Conservation (phyloP, 106 monocot species). For the Alisma plantagoaquatica region DNA sequence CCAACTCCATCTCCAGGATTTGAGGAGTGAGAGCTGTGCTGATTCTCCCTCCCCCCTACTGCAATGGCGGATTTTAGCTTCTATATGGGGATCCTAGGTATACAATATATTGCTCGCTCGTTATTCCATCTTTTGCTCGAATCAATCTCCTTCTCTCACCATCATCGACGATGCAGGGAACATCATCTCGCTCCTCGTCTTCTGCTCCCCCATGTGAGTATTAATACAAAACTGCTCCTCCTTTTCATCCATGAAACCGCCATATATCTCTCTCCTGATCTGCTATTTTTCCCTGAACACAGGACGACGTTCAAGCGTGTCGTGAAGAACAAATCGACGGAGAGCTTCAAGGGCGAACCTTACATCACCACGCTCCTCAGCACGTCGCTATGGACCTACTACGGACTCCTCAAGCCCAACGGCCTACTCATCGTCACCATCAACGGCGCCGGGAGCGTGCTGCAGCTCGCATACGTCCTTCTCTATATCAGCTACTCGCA, state of each 20-base stretch:
- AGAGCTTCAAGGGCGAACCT: conserved; percentile 34
- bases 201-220: conserved; percentile 11
- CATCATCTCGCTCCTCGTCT: conserved; percentile 10
- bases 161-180: too few species aligned
- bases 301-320: conserved; percentile 47
- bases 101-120: too few species aligned
- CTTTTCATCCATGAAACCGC: too few species aligned
- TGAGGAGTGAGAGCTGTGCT: too few species aligned
- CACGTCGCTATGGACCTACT: conserved; percentile 51
- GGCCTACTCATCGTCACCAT: conserved; percentile 34
- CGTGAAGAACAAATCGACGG: conserved; percentile 30
- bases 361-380: conserved; percentile 43
- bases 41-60: not conserved
- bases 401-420: conserved; percentile 35
- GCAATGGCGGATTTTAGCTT: conserved; percentile 2
- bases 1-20: too few species aligned
- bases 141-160: too few species aligned
- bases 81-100: not conserved
- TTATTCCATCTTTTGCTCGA: too few species aligned
- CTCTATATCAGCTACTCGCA: conserved; percentile 35
- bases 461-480: conserved; percentile 41
- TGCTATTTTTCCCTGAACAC: too few species aligned
- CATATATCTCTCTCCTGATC: too few species aligned
- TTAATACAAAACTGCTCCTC: too few species aligned
- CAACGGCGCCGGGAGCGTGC: conserved; percentile 26